These are phyloP conservation scores for Candida patagonica DNA, from an alignment of 805 yeast species.

Conservation along the genomic window DNA sequence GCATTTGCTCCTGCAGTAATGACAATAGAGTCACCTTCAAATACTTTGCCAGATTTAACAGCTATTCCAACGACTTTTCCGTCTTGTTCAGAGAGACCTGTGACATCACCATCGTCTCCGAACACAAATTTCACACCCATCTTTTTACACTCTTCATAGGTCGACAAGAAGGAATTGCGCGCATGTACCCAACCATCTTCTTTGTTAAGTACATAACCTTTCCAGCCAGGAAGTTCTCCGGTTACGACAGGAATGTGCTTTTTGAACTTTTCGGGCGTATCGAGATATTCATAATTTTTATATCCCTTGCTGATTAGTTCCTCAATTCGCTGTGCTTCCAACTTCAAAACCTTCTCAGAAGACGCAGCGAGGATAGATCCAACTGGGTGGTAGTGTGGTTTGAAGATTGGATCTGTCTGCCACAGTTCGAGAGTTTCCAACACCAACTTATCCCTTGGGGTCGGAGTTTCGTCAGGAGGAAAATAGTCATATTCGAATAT, in stretches of 20 bases:
- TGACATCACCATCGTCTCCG: constrained; percentile 8
- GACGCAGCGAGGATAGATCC: constrained; percentile 5
- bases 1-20: constrained; percentile 35
- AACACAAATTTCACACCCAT: constrained; percentile 29
- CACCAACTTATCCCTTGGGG: constrained; percentile 31
- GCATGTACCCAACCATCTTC: constrained; percentile 35
- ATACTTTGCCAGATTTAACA: constrained; percentile 5
- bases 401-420: constrained; percentile 20
- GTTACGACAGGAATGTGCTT: constrained; percentile 19
- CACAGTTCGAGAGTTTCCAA: constrained; percentile 36
- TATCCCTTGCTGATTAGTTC: not conserved
- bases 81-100: constrained; percentile 9
- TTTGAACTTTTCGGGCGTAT: constrained; percentile 15
- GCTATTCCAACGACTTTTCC: constrained; percentile 21
- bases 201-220: constrained; percentile 5
- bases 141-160: constrained; percentile 23
- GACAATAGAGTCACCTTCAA: constrained; percentile 24
- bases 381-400: constrained; percentile 4
- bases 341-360: not conserved
- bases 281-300: constrained; percentile 5
- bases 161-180: constrained; percentile 24
- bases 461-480: constrained; percentile 33
- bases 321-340: constrained; percentile 1
- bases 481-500: constrained; percentile 28
- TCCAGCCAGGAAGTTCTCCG: constrained; percentile 2